Base-by-base conservation (phyloP, 148 eudicot species). In the Arbutus unedo region DNA sequence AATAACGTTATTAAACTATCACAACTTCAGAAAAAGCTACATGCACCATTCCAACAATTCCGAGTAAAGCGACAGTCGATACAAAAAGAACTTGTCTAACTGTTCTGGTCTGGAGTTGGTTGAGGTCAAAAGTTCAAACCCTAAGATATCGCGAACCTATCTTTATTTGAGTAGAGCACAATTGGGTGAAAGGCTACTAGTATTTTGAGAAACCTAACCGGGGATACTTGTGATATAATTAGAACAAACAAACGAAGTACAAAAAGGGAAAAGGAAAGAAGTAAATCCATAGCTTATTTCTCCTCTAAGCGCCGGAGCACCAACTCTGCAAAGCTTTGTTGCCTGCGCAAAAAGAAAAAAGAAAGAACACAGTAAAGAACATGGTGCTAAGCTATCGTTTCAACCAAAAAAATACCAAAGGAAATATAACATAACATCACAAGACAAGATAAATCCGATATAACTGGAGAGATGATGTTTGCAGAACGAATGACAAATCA, bases 251-350 rank as follows among this genome's bases (percentile, higher is more conserved):
- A 8, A 21, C 16, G 23, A 31, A 41, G 18, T 25, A 25, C 71
- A 21, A n/a, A 43, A 64, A 43, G 9, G 0, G 51, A 31, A 9
- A 8, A 76, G 31, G 55, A 50, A 80, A 8, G 41, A 45, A 15
- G 41, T 0, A 45, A 66, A 31, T 31, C 38, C 1, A 2, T 9
- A 51, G 81, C 68, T 83, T 83, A 91, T 80, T 87, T 86, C 67
- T 91, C 92, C 80, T 90, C 92, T 85, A 87, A 87, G 9, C 95
- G 91, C 8, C 88, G 88, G 81, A 93, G 83, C 81, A 95, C 87
- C 19, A 95, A 89, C 47, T 93, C 93, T 10, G 95, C 95, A 83
- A 93, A 95, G 82, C 91, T 88, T 84, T 95, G 91, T 82, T 95
- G 98, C 95, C 97, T 93, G 94, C 89, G 85, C 59, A 76, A 64